Evolutionary conservation across 345 rosid genomes (phyloP).

Genomic region (Salix suchowensis): DNA sequence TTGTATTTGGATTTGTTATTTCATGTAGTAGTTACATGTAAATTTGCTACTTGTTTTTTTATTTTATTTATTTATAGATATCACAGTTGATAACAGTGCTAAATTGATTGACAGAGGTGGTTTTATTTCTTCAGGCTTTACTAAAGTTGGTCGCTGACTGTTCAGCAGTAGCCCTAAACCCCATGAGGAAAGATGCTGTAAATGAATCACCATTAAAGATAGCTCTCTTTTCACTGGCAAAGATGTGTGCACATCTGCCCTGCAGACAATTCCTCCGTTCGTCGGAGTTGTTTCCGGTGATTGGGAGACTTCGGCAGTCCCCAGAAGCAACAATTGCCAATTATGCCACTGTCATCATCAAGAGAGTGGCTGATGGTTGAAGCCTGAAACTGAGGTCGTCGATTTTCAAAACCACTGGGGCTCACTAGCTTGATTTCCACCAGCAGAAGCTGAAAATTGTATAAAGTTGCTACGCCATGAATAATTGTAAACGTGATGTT

Average conservation of each 20-base stretch:
- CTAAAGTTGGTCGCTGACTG: conserved; percentile 70
- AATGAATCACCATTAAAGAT: conserved; percentile 87
- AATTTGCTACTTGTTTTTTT: too few relatives aligned
- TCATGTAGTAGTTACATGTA: too few relatives aligned
- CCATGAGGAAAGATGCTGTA: conserved; percentile 60
- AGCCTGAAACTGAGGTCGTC: conserved; percentile 7
- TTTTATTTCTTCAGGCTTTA: conserved; percentile 52
- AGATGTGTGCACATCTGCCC: conserved; percentile 77
- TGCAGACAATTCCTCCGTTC: conserved; percentile 70
- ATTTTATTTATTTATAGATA: too few relatives aligned
- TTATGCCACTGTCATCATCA: conserved; percentile 66
- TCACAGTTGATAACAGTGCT: too few relatives aligned
- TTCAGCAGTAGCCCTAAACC: conserved; percentile 62
- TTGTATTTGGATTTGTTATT: too few relatives aligned
- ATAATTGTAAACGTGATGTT: too few relatives aligned
- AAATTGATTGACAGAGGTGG: too few relatives aligned
- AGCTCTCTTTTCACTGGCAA: conserved; percentile 85
- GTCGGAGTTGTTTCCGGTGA: conserved; percentile 69
- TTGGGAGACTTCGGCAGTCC: conserved; percentile 74
- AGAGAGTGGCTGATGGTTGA: conserved; percentile 53
- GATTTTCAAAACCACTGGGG: neutral
- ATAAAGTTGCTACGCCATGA: too few relatives aligned
- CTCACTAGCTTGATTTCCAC: conserved; percentile 5
- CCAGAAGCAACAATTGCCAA: conserved; percentile 80
- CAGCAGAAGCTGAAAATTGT: too few relatives aligned